These are phyloP conservation scores for Pleurotus tuoliensis DNA, from an alignment of 768 basidiomycete species.

Conservation along the genomic window DNA sequence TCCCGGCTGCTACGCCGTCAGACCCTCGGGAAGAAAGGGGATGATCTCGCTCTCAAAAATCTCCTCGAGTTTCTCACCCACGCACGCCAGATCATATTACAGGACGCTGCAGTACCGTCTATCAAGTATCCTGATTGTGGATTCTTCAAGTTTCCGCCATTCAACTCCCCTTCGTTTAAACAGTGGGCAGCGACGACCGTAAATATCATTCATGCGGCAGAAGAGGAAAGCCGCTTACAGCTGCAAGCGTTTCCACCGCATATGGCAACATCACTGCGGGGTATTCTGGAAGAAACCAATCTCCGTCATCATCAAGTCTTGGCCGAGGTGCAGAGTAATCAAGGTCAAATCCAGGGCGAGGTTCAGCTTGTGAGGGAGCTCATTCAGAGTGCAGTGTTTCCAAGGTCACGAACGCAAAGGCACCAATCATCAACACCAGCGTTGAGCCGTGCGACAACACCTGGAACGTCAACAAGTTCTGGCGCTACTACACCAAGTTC, in stretches of 20 bases:
- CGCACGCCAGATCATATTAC: conserved; percentile 25
- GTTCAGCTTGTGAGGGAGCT: neutral
- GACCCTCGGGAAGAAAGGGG: conserved; percentile 6
- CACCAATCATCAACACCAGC: no score
- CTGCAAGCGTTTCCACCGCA: conserved; percentile 21
- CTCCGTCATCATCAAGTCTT: neutral
- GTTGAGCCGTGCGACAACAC: no score
- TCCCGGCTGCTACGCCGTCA: conserved; percentile 8
- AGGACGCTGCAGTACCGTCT: conserved; percentile 29
- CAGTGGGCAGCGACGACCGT: conserved; percentile 13
- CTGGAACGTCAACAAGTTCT: no score
- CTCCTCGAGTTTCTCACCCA: conserved; percentile 22
- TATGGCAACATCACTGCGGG: conserved; percentile 15
- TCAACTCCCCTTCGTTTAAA: conserved; percentile 20
- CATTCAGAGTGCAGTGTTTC: neutral
- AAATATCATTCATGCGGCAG: conserved; percentile 12
- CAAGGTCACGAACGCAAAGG: no score
- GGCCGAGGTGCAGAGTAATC: neutral
- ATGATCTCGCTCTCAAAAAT: conserved; percentile 22
- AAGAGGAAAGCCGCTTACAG: conserved; percentile 10
- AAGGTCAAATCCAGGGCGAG: neutral
- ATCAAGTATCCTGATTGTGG: conserved; percentile 12
- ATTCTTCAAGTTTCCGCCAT: conserved; percentile 22
- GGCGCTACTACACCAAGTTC: no score
- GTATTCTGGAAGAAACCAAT: neutral